A percentile compares a stretch with the other conserved stretches of the same genome.
Conservation (phyloP, 225 moss, liverwort and hornwort species). For the Physcomitrium patens region DNA sequence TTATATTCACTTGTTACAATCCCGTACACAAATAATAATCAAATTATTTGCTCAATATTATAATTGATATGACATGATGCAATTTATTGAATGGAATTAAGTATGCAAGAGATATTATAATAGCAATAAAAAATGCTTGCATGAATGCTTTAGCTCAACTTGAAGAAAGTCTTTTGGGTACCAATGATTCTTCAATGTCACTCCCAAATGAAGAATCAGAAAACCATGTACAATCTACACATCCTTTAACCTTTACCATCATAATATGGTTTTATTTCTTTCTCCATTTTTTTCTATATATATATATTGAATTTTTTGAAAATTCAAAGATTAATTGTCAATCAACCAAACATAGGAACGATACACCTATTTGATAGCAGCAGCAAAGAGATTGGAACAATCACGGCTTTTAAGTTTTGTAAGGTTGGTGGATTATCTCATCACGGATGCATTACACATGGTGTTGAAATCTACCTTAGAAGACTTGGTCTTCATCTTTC, state of each 20-base stretch:
- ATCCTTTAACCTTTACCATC: no score
- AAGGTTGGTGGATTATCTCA: constrained; percentile 72
- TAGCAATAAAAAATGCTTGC: constrained; percentile 70
- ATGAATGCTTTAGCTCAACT: constrained; percentile 57
- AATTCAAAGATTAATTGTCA: no score
- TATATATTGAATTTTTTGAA: no score
- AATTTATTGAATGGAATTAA: not conserved
- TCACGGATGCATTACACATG: constrained; percentile 57
- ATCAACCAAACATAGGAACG: constrained; percentile 45
- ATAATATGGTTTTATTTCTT: no score
- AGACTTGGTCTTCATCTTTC: constrained; percentile 36
- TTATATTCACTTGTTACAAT: no score
- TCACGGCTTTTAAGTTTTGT: constrained; percentile 70
- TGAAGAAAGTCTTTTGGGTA: constrained; percentile 62
- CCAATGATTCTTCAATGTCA: no score
- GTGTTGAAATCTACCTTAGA: constrained; percentile 57
- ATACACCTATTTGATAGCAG: constrained; percentile 71
- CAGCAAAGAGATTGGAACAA: constrained; percentile 77
- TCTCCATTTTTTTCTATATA: no score
- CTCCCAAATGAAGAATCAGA: no score
- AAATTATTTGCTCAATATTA: no score
- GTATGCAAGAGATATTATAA: constrained; percentile 54
- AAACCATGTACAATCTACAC: no score
- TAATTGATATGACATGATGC: not conserved
- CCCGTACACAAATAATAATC: no score